Base-by-base conservation (phyloP, 345 rosid species). In the Moringa oleifera region DNA sequence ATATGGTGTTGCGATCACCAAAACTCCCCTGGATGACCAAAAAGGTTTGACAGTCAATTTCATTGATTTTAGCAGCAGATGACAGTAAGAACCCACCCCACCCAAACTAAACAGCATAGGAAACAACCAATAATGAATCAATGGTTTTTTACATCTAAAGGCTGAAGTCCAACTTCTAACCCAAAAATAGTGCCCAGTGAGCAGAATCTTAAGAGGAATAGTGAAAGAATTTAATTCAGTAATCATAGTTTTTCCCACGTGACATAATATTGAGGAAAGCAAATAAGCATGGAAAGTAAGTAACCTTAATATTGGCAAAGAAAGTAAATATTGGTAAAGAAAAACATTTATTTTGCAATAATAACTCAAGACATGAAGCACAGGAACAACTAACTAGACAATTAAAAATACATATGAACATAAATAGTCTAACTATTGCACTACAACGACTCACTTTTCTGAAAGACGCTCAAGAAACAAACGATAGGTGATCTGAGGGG, bases 1-100 rank as follows among this genome's bases (percentile, higher is more conserved):
- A 81, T 88, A 90, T 8, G 99, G 99, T 54, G 99, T 90, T 1
- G 97, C 97, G 41, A 94, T 85, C 85, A 94, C 96, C 86, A 94
- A 75, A 69, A 80, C 62, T 67, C 92, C 99, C 88, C 99, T 94
- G 59, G 49, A 75, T 73, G 52, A 79, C 66, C 6, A 72, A 54
- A 68, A 31, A 71, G 20, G 20, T 28, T 19, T 52, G 56, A 49
- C 21, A 22, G 50, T 59, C 58, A 68, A 51, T 57, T 65, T 37
- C 71, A 49, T 55, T 17, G 7, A 53, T 58, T 37, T 53, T 23
- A 20, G 53, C 15, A 51, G 17, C 47, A 47, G 21, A 64, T 47
- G 36, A 51, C 13, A 24, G 20, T 49, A 41, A 64, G 53, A 66
- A 22, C 54, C 33, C 47, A 41, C 47, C 11, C 11, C 17, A 41